These are phyloP conservation scores for Aureobasidium vineae DNA, from an alignment of 2,329 filamentous ascomycete genomes.

Conservation along the genomic window DNA sequence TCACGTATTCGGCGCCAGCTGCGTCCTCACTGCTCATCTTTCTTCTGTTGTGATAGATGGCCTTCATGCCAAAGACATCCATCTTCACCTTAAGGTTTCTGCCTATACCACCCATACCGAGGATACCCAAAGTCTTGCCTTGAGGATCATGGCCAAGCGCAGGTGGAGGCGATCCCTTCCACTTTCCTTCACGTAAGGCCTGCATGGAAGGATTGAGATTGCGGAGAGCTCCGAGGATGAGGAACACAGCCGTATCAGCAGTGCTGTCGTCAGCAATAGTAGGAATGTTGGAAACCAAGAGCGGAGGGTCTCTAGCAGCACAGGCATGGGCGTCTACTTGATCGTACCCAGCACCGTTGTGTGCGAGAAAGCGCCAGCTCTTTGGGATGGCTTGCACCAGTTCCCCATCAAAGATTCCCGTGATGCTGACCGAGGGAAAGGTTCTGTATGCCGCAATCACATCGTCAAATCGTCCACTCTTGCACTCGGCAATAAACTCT, in stretches of 20 bases:
- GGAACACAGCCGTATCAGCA: conserved; percentile 75
- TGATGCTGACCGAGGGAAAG: conserved; percentile 62
- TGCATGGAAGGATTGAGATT: conserved; percentile 68
- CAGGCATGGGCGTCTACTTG: conserved; percentile 73
- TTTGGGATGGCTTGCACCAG: conserved; percentile 55
- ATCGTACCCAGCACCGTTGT: conserved; percentile 73
- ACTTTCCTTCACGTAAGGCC: conserved; percentile 63
- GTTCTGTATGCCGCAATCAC: conserved; percentile 68
- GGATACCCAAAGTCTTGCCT: conserved; percentile 73
- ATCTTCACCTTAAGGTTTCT: conserved; percentile 73
- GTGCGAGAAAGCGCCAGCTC: conserved; percentile 43
- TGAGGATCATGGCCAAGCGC: conserved; percentile 72
- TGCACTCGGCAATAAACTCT: conserved; percentile 68
- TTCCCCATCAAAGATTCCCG: conserved; percentile 69
- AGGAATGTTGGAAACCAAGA: conserved; percentile 79
- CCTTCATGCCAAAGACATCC: conserved; percentile 70
- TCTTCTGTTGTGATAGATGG: conserved; percentile 72
- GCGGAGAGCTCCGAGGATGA: conserved; percentile 75
- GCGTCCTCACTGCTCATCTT: conserved; percentile 56
- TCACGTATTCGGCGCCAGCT: conserved; percentile 63
- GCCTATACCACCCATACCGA: conserved; percentile 86
- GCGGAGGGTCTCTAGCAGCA: conserved; percentile 56
- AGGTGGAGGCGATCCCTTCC: conserved; percentile 58
- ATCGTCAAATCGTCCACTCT: conserved; percentile 63
- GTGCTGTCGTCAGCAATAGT: conserved; percentile 78